These are phyloP conservation scores for Aspergillus costaricaensis DNA, from an alignment of 2,329 filamentous ascomycete species.

Conservation along the genomic window DNA sequence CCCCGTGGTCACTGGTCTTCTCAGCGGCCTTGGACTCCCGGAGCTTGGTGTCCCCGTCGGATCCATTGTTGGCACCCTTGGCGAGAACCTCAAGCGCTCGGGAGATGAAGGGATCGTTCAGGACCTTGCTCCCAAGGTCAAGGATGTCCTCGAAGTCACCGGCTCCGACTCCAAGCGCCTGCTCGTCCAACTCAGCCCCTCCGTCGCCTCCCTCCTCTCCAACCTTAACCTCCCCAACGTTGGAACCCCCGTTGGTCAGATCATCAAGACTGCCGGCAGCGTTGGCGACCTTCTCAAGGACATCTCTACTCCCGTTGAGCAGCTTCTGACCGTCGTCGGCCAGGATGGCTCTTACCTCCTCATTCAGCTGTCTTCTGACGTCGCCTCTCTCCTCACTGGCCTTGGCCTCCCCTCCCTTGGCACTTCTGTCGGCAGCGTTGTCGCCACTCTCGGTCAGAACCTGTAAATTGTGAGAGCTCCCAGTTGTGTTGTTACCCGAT, in stretches of 20 bases:
- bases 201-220: conserved; percentile 30
- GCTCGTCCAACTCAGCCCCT: conserved; percentile 36
- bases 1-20: conserved; percentile 28
- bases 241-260: conserved; percentile 27
- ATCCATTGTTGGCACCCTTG: conserved; percentile 28
- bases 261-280: conserved; percentile 28
- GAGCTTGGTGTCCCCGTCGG: conserved; percentile 31
- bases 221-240: conserved; percentile 32
- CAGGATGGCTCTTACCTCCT: conserved; percentile 24
- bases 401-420: conserved; percentile 31
- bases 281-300: conserved; percentile 32
- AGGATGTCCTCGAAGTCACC: conserved; percentile 32
- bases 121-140: conserved; percentile 28
- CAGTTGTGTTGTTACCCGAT: not conserved
- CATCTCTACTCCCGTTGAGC: conserved; percentile 21
- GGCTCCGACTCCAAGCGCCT: conserved; percentile 32
- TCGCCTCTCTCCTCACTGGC: conserved; percentile 25
- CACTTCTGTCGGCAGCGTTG: conserved; percentile 29
- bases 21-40: conserved; percentile 34
- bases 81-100: conserved; percentile 33
- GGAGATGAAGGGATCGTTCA: conserved; percentile 28
- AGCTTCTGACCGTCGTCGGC: conserved; percentile 24
- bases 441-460: conserved; percentile 28
- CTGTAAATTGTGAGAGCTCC: conserved; percentile 23
- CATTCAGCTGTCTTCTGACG: conserved; percentile 24